These are phyloP conservation scores for Fraxinus quadrangulata DNA, from an alignment of 257 asterid species.

Conservation along the genomic window DNA sequence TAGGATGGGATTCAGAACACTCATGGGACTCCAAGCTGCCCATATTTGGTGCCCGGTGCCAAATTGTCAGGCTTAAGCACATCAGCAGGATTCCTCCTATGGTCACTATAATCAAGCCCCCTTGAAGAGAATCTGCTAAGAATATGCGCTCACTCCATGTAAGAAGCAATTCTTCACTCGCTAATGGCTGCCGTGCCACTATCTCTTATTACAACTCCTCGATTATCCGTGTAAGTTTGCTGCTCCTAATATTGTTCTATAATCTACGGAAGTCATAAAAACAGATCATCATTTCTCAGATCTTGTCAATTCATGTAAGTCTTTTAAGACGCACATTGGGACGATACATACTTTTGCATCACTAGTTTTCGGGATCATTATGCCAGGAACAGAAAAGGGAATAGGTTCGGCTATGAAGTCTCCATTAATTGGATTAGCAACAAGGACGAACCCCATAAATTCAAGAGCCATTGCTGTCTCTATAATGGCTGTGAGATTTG, in stretches of 20 bases:
- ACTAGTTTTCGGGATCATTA: conserved; percentile 64
- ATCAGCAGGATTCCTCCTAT: conserved; percentile 60
- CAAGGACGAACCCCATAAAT: conserved; percentile 71
- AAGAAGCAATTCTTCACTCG: conserved; percentile 80
- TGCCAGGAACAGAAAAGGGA: conserved; percentile 79
- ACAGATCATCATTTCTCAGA: background rate
- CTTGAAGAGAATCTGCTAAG: conserved; percentile 92
- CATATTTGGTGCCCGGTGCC: conserved; percentile 98
- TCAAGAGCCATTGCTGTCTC: conserved; percentile 62
- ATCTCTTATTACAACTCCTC: conserved; percentile 46
- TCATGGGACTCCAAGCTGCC: conserved; percentile 99
- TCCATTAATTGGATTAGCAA: conserved; percentile 75
- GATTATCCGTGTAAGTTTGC: conserved; percentile 52
- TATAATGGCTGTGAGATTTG: conserved; percentile 58
- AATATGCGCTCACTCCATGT: conserved; percentile 66
- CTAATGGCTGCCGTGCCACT: conserved; percentile 76
- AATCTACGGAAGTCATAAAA: conserved; percentile 38
- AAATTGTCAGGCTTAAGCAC: conserved; percentile 89
- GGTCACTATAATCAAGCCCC: conserved; percentile 78
- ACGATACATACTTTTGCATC: conserved; percentile 57
- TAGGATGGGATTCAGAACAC: conserved; percentile 60
- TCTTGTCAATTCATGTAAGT: background rate
- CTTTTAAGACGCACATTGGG: conserved; percentile 1
- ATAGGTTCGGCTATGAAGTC: conserved; percentile 90
- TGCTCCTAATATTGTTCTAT: conserved; percentile 60